Evolutionary conservation across 1,284 basidiomycete species (phyloP).

Genomic region (Austropuccinia psidii): DNA sequence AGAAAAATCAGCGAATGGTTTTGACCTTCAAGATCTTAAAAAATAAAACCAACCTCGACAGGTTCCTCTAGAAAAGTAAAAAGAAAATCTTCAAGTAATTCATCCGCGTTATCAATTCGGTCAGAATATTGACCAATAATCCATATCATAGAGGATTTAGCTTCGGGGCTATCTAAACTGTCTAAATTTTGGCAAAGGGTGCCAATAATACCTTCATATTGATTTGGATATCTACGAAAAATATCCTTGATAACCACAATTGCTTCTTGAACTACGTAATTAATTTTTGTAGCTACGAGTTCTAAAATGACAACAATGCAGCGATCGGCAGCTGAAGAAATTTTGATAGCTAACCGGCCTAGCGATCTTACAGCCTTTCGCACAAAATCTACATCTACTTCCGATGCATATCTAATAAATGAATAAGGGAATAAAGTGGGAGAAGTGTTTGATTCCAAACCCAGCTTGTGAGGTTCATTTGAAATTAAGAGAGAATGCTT

Average conservation of each 20-base stretch:
- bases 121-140: constrained; percentile 96
- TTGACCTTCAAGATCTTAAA: not conserved
- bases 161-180: constrained; percentile 85
- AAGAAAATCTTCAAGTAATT: constrained; percentile 83
- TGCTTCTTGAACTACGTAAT: constrained; percentile 95
- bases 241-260: constrained; percentile 97
- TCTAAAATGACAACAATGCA: constrained; percentile 81
- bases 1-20: not conserved
- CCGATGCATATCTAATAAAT: constrained; percentile 79
- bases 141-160: constrained; percentile 96
- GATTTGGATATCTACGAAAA: constrained; percentile 92
- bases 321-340: constrained; percentile 74
- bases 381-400: constrained; percentile 97
- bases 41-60: constrained; percentile 59
- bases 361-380: constrained; percentile 94
- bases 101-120: constrained; percentile 90
- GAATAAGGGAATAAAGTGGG: not conserved
- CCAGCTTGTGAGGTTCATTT: not conserved
- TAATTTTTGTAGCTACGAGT: constrained; percentile 85
- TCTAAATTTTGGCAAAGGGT: constrained; percentile 87
- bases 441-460: constrained; percentile 2
- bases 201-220: constrained; percentile 90
- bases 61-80: constrained; percentile 88
- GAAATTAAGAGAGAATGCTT: constrained; percentile 45
- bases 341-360: constrained; percentile 93